These are phyloP conservation scores for Diplodia scrobiculata DNA, from an alignment of 2,329 filamentous ascomycete genomes.

Conservation along the genomic window DNA sequence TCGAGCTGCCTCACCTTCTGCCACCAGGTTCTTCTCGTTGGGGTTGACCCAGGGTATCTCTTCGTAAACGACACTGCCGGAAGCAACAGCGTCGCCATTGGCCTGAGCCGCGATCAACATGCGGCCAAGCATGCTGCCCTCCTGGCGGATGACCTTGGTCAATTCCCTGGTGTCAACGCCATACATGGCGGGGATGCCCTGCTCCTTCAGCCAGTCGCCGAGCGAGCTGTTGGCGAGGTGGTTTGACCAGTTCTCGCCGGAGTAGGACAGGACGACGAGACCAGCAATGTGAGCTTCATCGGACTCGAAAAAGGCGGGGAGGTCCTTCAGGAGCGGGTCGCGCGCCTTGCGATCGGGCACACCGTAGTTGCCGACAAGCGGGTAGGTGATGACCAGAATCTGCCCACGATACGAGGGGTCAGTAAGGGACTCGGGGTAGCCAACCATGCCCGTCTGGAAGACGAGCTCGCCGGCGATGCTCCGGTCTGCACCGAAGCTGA, in stretches of 20 bases:
- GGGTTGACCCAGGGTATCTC: constrained; percentile 86
- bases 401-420: constrained; percentile 88
- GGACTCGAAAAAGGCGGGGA: constrained; percentile 92
- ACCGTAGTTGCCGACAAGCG: constrained; percentile 94
- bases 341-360: constrained; percentile 83
- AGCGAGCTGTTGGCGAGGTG: constrained; percentile 88
- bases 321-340: constrained; percentile 80
- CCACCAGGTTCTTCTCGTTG: constrained; percentile 88
- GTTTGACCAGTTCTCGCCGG: constrained; percentile 93
- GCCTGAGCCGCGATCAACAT: constrained; percentile 53
- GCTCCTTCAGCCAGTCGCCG: constrained; percentile 93
- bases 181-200: constrained; percentile 90
- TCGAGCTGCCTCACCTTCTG: constrained; percentile 70
- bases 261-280: constrained; percentile 86
- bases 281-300: constrained; percentile 91
- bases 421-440: constrained; percentile 91
- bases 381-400: constrained; percentile 95
- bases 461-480: constrained; percentile 95
- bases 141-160: constrained; percentile 89
- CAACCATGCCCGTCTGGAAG: constrained; percentile 99
- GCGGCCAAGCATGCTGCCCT: constrained; percentile 94
- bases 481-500: constrained; percentile 94
- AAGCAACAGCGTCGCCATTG: constrained; percentile 46
- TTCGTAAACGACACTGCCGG: constrained; percentile 63
- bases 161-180: constrained; percentile 91